Conservation (phyloP, 768 basidiomycete genomes). For the Leccinum longicurvipes region DNA sequence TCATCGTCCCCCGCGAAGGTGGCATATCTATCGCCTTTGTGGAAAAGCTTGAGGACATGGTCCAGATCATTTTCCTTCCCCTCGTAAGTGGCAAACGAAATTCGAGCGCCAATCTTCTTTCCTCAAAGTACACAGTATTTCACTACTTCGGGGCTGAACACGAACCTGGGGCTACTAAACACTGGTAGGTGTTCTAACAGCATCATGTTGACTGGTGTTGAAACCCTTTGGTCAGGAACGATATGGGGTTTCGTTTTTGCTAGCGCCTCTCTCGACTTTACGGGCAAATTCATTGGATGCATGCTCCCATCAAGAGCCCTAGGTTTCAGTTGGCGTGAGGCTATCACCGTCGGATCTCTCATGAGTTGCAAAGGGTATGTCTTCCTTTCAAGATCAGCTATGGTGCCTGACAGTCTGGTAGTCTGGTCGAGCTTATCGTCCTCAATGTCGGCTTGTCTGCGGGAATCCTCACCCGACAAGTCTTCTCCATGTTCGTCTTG, state of each 20-base stretch:
- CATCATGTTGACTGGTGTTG: background rate
- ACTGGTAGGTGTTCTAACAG: constrained; percentile 43
- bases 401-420: constrained; percentile 25
- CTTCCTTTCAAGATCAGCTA: background rate
- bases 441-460: constrained; percentile 89
- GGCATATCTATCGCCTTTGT: constrained; percentile 81
- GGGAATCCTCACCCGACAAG: constrained; percentile 67
- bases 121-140: constrained; percentile 65
- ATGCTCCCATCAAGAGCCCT: constrained; percentile 60
- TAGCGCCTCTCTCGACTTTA: constrained; percentile 74
- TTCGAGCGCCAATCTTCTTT: background rate
- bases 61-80: constrained; percentile 85
- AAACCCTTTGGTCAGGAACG: constrained; percentile 41
- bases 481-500: constrained; percentile 96
- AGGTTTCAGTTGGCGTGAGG: constrained; percentile 80
- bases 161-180: constrained; percentile 81
- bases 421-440: constrained; percentile 91
- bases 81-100: constrained; percentile 47
- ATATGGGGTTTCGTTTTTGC: constrained; percentile 89
- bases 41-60: constrained; percentile 94
- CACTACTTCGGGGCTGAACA: constrained; percentile 89
- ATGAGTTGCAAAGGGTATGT: constrained; percentile 96
- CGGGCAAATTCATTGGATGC: constrained; percentile 88
- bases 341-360: constrained; percentile 80
- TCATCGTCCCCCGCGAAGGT: constrained; percentile 84